Evolutionary conservation across 371 early-diverging fungal genomes (phyloP).

Genomic region (Dinochytrium kinnereticum): DNA sequence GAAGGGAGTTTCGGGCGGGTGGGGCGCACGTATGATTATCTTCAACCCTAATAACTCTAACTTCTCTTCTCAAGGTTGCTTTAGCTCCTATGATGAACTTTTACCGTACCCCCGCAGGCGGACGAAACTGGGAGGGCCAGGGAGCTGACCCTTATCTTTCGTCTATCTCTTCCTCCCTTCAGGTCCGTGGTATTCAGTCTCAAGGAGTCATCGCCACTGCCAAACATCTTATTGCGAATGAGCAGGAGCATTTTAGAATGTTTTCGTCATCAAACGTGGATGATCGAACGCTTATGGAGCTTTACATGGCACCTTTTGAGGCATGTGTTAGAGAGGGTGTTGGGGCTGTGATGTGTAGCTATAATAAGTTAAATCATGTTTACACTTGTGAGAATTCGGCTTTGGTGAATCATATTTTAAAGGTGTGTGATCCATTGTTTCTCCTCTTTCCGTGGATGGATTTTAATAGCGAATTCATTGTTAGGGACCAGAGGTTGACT

Average conservation of each 20-base stretch:
- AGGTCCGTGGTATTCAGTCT: constrained; percentile 40
- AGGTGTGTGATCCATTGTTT: constrained; percentile 33
- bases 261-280: constrained; percentile 45
- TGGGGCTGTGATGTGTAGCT: constrained; percentile 64
- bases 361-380: constrained; percentile 57
- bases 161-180: constrained; percentile 25
- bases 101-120: constrained; percentile 56
- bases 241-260: constrained; percentile 48
- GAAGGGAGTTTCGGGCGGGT: constrained; percentile 55
- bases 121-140: constrained; percentile 64
- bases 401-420: constrained; percentile 53
- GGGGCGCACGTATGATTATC: constrained; percentile 38
- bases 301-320: constrained; percentile 61
- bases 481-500: constrained; percentile 42
- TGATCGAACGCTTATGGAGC: constrained; percentile 59
- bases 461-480: neutral
- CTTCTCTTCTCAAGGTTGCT: constrained; percentile 32
- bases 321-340: constrained; percentile 61
- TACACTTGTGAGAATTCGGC: constrained; percentile 61
- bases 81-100: constrained; percentile 65
- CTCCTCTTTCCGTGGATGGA: neutral
- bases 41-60: neutral
- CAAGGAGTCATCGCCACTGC: constrained; percentile 55
- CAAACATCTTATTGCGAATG: constrained; percentile 58
- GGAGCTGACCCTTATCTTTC: constrained; percentile 65